A percentile compares a stretch with the other conserved stretches of the same genome.
Conservation (phyloP, 257 asterid genomes). For the Anisodus tanguticus region DNA sequence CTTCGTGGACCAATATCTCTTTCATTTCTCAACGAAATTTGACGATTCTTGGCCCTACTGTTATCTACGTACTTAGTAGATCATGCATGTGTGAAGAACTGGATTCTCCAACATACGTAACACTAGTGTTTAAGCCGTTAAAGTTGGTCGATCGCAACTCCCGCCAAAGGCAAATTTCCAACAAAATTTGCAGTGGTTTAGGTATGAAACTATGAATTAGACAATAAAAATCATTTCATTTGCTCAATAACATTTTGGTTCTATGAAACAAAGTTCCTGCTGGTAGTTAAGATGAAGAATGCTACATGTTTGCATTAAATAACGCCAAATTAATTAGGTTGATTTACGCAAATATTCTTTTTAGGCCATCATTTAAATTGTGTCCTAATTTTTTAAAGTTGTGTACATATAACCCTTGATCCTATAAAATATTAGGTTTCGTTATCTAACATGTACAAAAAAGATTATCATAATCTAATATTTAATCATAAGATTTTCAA, state of each 20-base stretch:
- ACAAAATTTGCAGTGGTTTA: conserved; percentile 16
- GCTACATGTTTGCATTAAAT: background rate
- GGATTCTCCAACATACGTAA: too few relatives aligned
- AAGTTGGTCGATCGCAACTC: too few relatives aligned
- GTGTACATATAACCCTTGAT: background rate
- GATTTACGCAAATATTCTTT: background rate
- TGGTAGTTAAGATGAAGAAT: background rate
- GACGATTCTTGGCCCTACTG: too few relatives aligned
- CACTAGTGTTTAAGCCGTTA: too few relatives aligned
- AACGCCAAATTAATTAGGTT: background rate
- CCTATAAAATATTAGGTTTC: background rate
- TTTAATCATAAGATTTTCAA: too few relatives aligned
- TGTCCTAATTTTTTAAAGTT: too few relatives aligned
- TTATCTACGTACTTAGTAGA: too few relatives aligned
- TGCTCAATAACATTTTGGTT: background rate
- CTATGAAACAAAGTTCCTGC: background rate
- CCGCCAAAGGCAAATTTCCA: too few relatives aligned
- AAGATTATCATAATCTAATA: background rate
- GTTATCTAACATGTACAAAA: background rate
- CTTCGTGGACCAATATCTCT: too few relatives aligned
- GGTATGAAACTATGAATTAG: background rate
- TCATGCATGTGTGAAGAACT: too few relatives aligned
- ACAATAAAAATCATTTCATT: background rate
- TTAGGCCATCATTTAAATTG: background rate
- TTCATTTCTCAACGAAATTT: too few relatives aligned